Base-by-base conservation (phyloP, 176 grass and related monocot species). In the Oryza australiensis region DNA sequence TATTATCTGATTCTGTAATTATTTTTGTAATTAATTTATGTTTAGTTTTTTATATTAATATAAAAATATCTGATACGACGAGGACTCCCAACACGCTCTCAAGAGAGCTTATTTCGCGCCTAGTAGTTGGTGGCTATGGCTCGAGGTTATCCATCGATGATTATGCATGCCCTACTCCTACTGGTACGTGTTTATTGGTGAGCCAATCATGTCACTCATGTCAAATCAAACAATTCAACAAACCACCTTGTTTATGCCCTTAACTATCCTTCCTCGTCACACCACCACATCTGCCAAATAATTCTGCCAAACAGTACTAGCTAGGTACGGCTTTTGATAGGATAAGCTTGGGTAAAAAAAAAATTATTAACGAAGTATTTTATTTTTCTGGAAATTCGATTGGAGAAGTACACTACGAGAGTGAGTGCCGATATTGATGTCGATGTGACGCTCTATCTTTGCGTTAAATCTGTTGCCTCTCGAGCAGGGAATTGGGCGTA, bases 191-290 rank as follows among this genome's bases (percentile, higher is more conserved):
- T 35, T 66, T 35, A 43, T 80, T 68, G 77, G 63, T 23, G 13
- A 35, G 42, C 66, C 77, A 80, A 80, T 68, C 77, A 48, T 35
- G 30, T 79, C 77, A 66, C 20, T 32, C 16, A 35, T 53, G 11
- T 5, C 27, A 26, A 51, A 53, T 13, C 12, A 68, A 51, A 34
- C 20, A 35, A 45, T 65, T 26, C 0, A 20, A 24, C 55, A 24
- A 60, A 3, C 9, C 12, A 43, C 12, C 14, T 27, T 63, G 16
- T 14, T 18, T 24, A n/a, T 34, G 22, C 51, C 13, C 63, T 13
- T 66, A 14, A 46, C 7, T 23, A 8, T 66, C 28, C 35, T 26
- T 11, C 24, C 7, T 43, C 13, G 7, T 23, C 3, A 33, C 64
- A 51, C 28, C 63, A 48, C 27, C 43, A 3, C 18, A 67, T 23